Evolutionary conservation across 1,139 yeast species (phyloP), one percentile per base, ranked within the genome.

Genomic region (Yamadazyma siamensis): DNA sequence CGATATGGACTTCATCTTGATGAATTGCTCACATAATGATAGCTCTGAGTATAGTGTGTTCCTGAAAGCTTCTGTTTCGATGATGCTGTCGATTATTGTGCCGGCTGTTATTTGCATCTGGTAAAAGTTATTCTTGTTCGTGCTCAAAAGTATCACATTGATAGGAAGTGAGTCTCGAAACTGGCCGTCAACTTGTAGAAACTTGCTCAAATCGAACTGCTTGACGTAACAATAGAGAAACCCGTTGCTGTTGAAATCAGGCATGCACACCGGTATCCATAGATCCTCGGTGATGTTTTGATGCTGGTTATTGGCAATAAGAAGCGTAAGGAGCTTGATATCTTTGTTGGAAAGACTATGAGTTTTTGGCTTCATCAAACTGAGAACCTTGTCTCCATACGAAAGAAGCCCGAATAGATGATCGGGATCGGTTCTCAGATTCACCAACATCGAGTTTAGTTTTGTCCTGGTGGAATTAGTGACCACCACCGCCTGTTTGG

Each of bases 201-300:
- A 36, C 14, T 40, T 36, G 10, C 41, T 36, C 18, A 71, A 36
- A 27, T 61, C 64, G 31, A 86, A 61, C 36, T 75, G 77, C 39
- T 77, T 78, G 27, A 88, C 82, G 49, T 83, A 86, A 3, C 87
- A 78, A 50, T 91, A 85, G 6, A 91, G 60, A 47, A 88, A 94
- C 10, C 98, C 98, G 40, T 79, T 78, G 3, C 86, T 64, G 51
- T 91, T 91, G 61, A 91, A 91, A 43, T 84, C 77, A 1, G 98
- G 96, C 55, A 91, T 69, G 52, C 98, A 91, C 2, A 91, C 67
- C 0, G 98, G 98, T 10, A 87, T 75, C 97, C 97, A 91, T 39
- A 87, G 75, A 47, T 89, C 96, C 43, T 84, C 91, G 13, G 53
- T 40, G 2, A 43, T 36, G 21, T 40, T 38, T 13, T 32, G 29